A percentile compares a stretch with the other conserved stretches of the same genome.
These are phyloP conservation scores for Poa pratensis DNA, from an alignment of 176 grass and related monocot species.

Conservation along the genomic window DNA sequence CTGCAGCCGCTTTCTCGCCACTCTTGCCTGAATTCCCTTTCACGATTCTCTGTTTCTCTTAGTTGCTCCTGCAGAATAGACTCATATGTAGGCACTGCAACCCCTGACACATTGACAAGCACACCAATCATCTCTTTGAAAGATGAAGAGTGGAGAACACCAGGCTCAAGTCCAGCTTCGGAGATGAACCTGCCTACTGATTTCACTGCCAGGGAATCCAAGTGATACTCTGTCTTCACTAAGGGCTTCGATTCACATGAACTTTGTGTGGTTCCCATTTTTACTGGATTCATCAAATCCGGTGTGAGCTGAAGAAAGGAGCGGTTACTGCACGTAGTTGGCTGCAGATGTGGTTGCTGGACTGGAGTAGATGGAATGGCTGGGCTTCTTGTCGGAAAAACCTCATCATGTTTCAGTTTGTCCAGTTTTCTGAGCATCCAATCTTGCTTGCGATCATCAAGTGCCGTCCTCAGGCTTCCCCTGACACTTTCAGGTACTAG, in stretches of 20 bases:
- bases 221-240: conserved; percentile 37
- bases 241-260: conserved; percentile 3
- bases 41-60: conserved; percentile 49
- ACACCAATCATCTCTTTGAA: conserved; percentile 64
- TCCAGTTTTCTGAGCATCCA: conserved; percentile 22
- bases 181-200: conserved; percentile 72
- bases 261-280: conserved; percentile 9
- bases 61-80: conserved; percentile 68
- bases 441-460: conserved; percentile 46
- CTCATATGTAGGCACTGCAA: conserved; percentile 57
- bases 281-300: conserved; percentile 11
- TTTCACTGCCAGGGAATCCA: conserved; percentile 41
- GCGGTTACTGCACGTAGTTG: neutral
- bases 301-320: conserved; percentile 1
- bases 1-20: conserved; percentile 73
- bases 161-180: conserved; percentile 68
- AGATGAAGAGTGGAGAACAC: conserved; percentile 58
- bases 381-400: conserved; percentile 37
- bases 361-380: conserved; percentile 2
- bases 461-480: conserved; percentile 6
- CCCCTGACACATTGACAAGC: conserved; percentile 32
- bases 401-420: conserved; percentile 30
- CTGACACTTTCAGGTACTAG: conserved; percentile 40
- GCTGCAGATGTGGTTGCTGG: neutral
- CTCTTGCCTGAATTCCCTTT: conserved; percentile 53